Conservation (phyloP, 164 flowering plant species). For the Protea cynaroides region DNA sequence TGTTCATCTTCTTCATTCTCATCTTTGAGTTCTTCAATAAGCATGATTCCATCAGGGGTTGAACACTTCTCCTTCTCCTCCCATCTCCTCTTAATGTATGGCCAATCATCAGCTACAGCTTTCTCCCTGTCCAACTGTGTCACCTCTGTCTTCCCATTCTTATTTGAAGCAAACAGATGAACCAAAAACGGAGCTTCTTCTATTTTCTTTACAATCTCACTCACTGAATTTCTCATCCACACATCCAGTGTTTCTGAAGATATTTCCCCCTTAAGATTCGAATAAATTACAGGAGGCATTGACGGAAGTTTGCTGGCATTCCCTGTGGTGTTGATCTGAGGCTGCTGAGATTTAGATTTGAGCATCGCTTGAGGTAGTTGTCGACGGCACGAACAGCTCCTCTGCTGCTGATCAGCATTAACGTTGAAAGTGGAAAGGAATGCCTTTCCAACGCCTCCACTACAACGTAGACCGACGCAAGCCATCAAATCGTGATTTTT, state of each 20-base stretch:
- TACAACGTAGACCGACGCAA: too few relatives aligned
- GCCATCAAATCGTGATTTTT: too few relatives aligned
- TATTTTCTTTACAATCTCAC: constrained; percentile 31
- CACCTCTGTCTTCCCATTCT: neutral
- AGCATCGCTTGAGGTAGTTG: too few relatives aligned
- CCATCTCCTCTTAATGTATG: constrained; percentile 22
- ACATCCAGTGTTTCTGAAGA: constrained; percentile 17
- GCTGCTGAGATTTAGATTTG: neutral
- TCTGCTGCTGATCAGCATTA: too few relatives aligned
- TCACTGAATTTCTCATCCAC: constrained; percentile 24
- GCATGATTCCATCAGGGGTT: constrained; percentile 29
- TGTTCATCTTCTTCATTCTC: neutral
- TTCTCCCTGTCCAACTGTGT: constrained; percentile 20
- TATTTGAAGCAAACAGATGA: constrained; percentile 19
- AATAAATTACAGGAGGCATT: neutral
- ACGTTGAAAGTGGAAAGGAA: too few relatives aligned
- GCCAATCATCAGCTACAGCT: constrained; percentile 19
- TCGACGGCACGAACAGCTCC: too few relatives aligned
- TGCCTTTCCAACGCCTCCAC: too few relatives aligned
- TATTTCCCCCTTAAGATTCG: neutral
- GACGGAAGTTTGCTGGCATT: neutral
- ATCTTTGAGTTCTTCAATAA: constrained; percentile 25
- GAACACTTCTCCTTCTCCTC: constrained; percentile 3
- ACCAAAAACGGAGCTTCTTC: constrained; percentile 33
- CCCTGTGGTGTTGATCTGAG: neutral